Conservation (phyloP, 768 basidiomycete species). For the Arthromyces matolae region DNA sequence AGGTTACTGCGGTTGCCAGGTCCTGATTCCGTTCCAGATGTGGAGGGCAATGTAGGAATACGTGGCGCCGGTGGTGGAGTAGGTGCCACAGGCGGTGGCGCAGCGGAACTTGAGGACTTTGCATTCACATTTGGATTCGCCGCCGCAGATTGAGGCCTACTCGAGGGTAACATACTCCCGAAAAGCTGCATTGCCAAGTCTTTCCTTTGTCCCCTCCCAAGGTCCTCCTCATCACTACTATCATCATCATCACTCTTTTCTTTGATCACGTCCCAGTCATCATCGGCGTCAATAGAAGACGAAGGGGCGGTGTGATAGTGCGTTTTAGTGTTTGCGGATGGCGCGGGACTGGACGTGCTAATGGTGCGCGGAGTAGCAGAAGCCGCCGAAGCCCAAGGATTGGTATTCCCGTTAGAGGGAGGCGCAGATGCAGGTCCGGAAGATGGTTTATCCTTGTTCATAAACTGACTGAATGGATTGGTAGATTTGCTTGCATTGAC, state of each 20-base stretch:
- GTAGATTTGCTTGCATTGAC: slow-evolving; percentile 50
- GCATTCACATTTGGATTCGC: too few species aligned
- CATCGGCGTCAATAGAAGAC: slow-evolving; percentile 48
- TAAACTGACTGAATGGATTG: slow-evolving; percentile 72
- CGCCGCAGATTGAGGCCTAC: slow-evolving; percentile 55
- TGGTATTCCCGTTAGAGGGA: slow-evolving; percentile 46
- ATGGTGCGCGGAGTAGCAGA: slow-evolving; percentile 36
- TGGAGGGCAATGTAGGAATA: too few species aligned
- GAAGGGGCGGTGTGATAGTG: slow-evolving; percentile 61
- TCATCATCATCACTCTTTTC: slow-evolving; percentile 60
- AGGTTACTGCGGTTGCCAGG: slow-evolving; percentile 61
- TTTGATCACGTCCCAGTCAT: slow-evolving; percentile 83
- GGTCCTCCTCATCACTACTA: slow-evolving; percentile 77
- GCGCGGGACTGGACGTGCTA: slow-evolving; percentile 31
- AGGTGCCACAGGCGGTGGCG: slow-evolving; percentile 34
- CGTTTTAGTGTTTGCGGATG: slow-evolving; percentile 32
- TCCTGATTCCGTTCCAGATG: slow-evolving; percentile 27
- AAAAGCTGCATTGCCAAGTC: slow-evolving; percentile 81
- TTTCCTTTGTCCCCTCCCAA: slow-evolving; percentile 57
- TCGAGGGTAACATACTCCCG: slow-evolving; percentile 56
- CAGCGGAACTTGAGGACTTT: slow-evolving; percentile 46
- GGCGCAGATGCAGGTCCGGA: slow-evolving; percentile 32
- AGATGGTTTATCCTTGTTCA: slow-evolving; percentile 48
- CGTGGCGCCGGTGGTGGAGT: slow-evolving; percentile 32
- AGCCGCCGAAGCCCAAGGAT: slow-evolving; percentile 62